Conservation (phyloP, 495 filamentous ascomycete genomes). For the Astrocystis sublimbata region DNA sequence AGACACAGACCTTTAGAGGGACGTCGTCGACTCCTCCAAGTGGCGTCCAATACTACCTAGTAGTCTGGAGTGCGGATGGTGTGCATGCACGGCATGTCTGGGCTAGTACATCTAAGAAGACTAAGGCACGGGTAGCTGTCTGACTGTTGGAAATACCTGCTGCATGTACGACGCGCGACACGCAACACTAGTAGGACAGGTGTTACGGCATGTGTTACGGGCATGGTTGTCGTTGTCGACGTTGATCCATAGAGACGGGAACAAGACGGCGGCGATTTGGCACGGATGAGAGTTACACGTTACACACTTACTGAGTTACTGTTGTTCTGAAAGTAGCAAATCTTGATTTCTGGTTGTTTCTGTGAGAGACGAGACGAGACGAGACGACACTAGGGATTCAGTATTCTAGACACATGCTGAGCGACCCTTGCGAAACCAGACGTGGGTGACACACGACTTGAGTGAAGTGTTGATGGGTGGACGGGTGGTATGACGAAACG, state of each 20-base stretch:
- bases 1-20: not conserved
- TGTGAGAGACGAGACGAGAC: too few relatives aligned
- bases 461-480: not conserved
- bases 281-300: not conserved
- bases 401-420: constrained; percentile 3
- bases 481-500: not conserved
- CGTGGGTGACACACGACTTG: too few relatives aligned
- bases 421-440: not conserved
- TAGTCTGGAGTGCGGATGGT: too few relatives aligned
- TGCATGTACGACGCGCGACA: not conserved
- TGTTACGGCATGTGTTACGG: not conserved
- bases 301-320: not conserved
- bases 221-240: too few relatives aligned
- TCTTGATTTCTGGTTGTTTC: too few relatives aligned
- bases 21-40: not conserved
- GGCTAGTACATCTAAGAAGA: not conserved
- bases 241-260: not conserved
- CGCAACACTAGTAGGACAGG: not conserved
- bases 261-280: not conserved
- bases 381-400: too few relatives aligned
- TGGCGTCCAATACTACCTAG: not conserved
- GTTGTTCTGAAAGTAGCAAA: not conserved
- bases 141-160: not conserved
- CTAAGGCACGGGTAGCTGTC: not conserved
- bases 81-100: too few relatives aligned